A percentile compares a stretch with the other conserved stretches of the same genome.
phyloP scores from a whole-genome alignment of 306 rosid species.

The Cucumis hystrix region DNA sequence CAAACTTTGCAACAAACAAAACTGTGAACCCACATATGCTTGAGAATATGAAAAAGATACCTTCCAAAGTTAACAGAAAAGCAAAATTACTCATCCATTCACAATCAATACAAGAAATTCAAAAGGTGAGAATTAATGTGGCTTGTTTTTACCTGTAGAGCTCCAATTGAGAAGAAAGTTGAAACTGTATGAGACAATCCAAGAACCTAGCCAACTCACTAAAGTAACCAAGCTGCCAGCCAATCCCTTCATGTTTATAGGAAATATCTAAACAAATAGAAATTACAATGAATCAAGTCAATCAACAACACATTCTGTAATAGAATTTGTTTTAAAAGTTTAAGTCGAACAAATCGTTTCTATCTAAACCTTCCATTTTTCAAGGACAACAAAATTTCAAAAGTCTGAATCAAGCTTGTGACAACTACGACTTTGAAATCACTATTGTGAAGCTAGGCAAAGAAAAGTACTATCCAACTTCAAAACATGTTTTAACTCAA shows the following conservation, averaged over 20 bases:
- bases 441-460: background rate
- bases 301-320: background rate
- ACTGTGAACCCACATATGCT: constrained; percentile 44
- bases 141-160: constrained; percentile 38
- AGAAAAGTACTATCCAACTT: too few relatives aligned
- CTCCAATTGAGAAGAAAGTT: constrained; percentile 65
- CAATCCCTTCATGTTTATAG: constrained; percentile 62
- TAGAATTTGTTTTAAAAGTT: background rate
- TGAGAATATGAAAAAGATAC: constrained; percentile 54
- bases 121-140: background rate
- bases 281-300: background rate
- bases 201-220: constrained; percentile 49
- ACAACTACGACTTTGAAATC: background rate
- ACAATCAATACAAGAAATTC: background rate
- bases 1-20: constrained; percentile 43
- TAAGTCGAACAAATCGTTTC: too few relatives aligned
- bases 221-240: constrained; percentile 73
- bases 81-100: background rate
- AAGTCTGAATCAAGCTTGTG: background rate
- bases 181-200: constrained; percentile 58
- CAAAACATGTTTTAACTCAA: too few relatives aligned
- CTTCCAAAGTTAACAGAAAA: constrained; percentile 8
- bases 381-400: too few relatives aligned
- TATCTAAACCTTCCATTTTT: too few relatives aligned
- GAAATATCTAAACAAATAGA: constrained; percentile 45